Evolutionary conservation across 768 basidiomycete genomes (phyloP), one percentile per base, ranked within the genome.

Genomic region (Pulveroboletus sp.): DNA sequence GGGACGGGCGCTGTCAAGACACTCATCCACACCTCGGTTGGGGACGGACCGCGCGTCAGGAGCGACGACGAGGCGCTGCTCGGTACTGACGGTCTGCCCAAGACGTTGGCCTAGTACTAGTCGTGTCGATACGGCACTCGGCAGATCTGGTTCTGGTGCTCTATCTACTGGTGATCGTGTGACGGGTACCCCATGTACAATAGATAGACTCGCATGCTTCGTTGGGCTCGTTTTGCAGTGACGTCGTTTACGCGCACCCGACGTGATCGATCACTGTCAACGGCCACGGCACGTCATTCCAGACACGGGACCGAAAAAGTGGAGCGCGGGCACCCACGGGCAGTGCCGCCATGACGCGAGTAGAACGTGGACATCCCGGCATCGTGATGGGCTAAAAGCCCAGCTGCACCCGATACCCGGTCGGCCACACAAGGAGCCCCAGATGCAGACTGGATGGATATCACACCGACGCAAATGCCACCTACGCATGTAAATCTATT

Each of bases 1-100:
- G 79, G 77, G 16, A 72, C 78, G 8, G 94, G 89, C 1, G 82
- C 88, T 2, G 92, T 98, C 34, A 91, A 91, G 69, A 75, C 82
- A 4, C 76, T 97, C 63, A 97, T 98, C 44, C 93, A 95, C 68
- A 97, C 95, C 9, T 75, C 78, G 38, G 90, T 97, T 8, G 95
- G 95, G 1, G 94, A 93, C 61, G 94, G 95, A 0, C 95, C 95
- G 0, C 76, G 87, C 54, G 79, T 81, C 16, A 67, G 97, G 31
- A 76, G 68, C 27, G 61, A 66, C 1, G 78, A 78, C 42, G 88
- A 90, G 57, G 69, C 81, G 20, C 63, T 99, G 55, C 69, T 98
- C 54, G 79, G 76, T 2, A 59, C 58, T 1, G 74, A 85, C 46
- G 95, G 95, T 4, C 57, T 87, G 38, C 94, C 94, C 1, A 82